Evolutionary conservation across 2,329 filamentous ascomycete genomes (phyloP).

Genomic region (Penicillium verrucosum): DNA sequence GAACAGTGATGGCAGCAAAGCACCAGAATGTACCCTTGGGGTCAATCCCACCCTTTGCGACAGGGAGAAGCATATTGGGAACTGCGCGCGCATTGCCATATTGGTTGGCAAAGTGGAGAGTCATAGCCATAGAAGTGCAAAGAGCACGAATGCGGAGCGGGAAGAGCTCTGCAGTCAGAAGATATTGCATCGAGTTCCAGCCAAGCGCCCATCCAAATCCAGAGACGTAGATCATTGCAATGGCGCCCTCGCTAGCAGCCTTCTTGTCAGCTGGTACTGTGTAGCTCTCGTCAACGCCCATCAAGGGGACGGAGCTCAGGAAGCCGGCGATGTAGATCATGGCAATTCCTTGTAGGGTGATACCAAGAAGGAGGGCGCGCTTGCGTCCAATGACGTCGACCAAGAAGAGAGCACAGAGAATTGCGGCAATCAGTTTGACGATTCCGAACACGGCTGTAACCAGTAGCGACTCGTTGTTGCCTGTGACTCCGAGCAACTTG

Average conservation of each 20-base stretch:
- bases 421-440: conserved; percentile 65
- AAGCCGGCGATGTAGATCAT: conserved; percentile 64
- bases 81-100: conserved; percentile 74
- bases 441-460: conserved; percentile 74
- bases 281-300: conserved; percentile 50
- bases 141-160: conserved; percentile 70
- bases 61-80: conserved; percentile 65
- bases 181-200: conserved; percentile 76
- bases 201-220: conserved; percentile 68
- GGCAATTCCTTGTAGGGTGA: conserved; percentile 57
- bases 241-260: conserved; percentile 59
- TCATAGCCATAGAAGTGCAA: conserved; percentile 70
- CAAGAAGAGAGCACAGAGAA: conserved; percentile 71
- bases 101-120: conserved; percentile 73
- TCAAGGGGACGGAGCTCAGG: conserved; percentile 59
- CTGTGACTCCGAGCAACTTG: conserved; percentile 65
- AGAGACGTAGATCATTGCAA: conserved; percentile 70
- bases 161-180: conserved; percentile 75
- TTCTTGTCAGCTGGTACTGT: conserved; percentile 49
- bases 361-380: conserved; percentile 59
- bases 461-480: conserved; percentile 65
- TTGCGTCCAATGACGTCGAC: conserved; percentile 78
- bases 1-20: conserved; percentile 64
- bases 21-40: conserved; percentile 72
- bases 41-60: conserved; percentile 41